phyloP scores from a whole-genome alignment of 176 grass and related monocot genomes.

The Olyra latifolia region DNA sequence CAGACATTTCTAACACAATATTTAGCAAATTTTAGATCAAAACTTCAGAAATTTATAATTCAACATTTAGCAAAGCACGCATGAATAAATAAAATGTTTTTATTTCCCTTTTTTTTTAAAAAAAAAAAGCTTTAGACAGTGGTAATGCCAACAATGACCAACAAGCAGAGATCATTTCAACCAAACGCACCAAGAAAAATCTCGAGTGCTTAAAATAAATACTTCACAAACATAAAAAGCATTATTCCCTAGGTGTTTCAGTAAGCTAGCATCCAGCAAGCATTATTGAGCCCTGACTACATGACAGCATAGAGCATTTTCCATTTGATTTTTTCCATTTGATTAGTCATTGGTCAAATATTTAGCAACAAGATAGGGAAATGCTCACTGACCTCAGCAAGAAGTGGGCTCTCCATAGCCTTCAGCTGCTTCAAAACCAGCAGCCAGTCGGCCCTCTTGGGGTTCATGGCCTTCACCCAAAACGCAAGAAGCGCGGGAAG shows the following conservation, averaged over 20 bases:
- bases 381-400: conserved; percentile 53
- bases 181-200: background rate
- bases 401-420: conserved; percentile 52
- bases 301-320: background rate
- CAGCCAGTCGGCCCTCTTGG: conserved; percentile 82
- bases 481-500: conserved; percentile 52
- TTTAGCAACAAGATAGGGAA: background rate
- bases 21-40: background rate
- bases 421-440: conserved; percentile 70
- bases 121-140: background rate
- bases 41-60: background rate
- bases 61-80: background rate
- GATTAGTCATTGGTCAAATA: background rate
- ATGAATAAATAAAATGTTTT: background rate
- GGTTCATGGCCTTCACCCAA: conserved; percentile 78
- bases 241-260: background rate
- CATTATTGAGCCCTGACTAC: background rate
- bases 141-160: background rate
- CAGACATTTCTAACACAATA: background rate
- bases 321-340: background rate
- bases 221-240: background rate
- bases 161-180: background rate
- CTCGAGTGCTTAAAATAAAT: background rate
- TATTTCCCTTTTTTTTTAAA: too few species aligned
- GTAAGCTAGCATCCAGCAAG: background rate